Conservation (phyloP, 768 basidiomycete genomes). For the Boletus reticulatus region DNA sequence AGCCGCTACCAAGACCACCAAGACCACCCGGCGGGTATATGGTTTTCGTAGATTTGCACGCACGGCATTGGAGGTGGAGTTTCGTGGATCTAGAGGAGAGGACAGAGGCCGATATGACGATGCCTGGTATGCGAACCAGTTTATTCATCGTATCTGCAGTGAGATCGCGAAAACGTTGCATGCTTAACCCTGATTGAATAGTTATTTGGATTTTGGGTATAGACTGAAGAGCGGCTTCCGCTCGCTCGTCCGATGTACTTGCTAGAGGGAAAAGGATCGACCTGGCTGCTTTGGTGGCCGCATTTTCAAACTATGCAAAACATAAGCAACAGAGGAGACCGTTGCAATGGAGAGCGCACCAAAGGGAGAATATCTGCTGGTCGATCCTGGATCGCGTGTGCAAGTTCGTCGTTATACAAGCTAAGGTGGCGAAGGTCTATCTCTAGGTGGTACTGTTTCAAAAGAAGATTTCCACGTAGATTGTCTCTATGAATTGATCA, state of each 20-base stretch:
- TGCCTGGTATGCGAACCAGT: constrained; percentile 94
- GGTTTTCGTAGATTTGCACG: constrained; percentile 77
- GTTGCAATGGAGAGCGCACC: constrained; percentile 37
- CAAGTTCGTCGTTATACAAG: constrained; percentile 92
- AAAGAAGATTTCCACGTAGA: constrained; percentile 80
- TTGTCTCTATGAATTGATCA: constrained; percentile 57
- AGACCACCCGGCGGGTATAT: constrained; percentile 76
- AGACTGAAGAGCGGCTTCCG: constrained; percentile 44
- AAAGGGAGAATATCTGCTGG: constrained; percentile 88
- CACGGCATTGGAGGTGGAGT: constrained; percentile 89
- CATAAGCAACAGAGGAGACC: neutral
- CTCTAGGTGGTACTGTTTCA: constrained; percentile 86
- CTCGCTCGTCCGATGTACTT: constrained; percentile 43
- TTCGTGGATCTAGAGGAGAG: constrained; percentile 92
- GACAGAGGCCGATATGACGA: constrained; percentile 95
- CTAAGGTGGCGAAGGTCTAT: constrained; percentile 77
- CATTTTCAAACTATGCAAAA: constrained; percentile 78
- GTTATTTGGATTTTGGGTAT: constrained; percentile 84
- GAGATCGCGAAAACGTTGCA: constrained; percentile 92
- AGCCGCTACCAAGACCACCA: constrained; percentile 85
- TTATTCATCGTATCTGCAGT: constrained; percentile 94
- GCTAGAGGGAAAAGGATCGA: constrained; percentile 80
- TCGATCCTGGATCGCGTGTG: constrained; percentile 83
- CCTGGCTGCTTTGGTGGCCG: constrained; percentile 81
- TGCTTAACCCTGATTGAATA: constrained; percentile 84